phyloP scores from a whole-genome alignment of 371 early-diverging fungal species.

The Mucor indicus region DNA sequence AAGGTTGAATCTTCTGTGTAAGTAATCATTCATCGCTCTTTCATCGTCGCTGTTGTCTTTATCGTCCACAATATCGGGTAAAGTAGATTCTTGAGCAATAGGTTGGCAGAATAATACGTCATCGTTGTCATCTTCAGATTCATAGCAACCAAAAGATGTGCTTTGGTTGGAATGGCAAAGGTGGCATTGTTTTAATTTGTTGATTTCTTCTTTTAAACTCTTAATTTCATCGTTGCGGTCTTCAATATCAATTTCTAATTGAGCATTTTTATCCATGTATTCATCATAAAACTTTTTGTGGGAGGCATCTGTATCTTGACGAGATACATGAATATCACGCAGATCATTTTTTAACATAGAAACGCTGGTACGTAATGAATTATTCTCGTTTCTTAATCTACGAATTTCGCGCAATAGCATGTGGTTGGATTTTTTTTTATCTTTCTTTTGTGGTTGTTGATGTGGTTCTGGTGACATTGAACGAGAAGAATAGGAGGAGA shows the following conservation, averaged over 20 bases:
- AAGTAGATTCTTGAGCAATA: slow-evolving; percentile 8
- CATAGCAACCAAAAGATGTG: slow-evolving; percentile 10
- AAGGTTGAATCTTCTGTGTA: background rate
- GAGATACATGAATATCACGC: slow-evolving; percentile 28
- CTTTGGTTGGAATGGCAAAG: background rate
- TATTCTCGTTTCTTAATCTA: slow-evolving; percentile 41
- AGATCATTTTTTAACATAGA: slow-evolving; percentile 36
- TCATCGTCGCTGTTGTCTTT: slow-evolving; percentile 4
- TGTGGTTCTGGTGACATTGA: slow-evolving; percentile 13
- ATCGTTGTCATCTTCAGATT: slow-evolving; percentile 11
- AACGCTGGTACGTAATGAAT: slow-evolving; percentile 25
- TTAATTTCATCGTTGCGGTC: slow-evolving; percentile 32
- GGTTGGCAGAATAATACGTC: slow-evolving; percentile 4
- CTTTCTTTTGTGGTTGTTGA: background rate
- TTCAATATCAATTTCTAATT: slow-evolving; percentile 28
- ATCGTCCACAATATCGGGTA: slow-evolving; percentile 8
- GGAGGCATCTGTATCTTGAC: slow-evolving; percentile 33
- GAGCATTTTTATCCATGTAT: slow-evolving; percentile 20
- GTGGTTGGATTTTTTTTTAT: slow-evolving; percentile 24
- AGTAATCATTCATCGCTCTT: slow-evolving; percentile 5
- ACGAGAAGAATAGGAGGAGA: slow-evolving; percentile 9
- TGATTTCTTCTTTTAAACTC: slow-evolving; percentile 23
- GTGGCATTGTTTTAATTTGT: slow-evolving; percentile 11
- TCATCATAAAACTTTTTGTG: slow-evolving; percentile 35
- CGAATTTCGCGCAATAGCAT: slow-evolving; percentile 38